Evolutionary conservation across 108 stramenopile species (phyloP), one percentile per base, ranked within the genome.

Genomic region (Fragilaria radians): DNA sequence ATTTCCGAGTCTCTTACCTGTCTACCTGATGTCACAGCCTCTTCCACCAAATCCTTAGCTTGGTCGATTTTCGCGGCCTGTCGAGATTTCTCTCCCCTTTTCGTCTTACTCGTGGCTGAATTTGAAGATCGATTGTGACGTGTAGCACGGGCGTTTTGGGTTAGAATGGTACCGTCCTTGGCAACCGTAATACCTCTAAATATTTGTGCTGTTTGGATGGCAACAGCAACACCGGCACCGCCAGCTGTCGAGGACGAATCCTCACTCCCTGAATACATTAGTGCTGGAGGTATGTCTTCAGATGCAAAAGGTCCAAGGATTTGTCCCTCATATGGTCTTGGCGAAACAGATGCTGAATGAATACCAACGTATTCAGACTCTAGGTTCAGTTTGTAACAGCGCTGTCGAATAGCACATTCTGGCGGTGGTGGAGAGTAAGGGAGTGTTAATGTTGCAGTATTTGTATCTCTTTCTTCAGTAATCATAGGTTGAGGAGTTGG

Each of bases 31-130:
- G 65, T 53, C 22, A 78, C 67, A 23, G 80, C 69, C 46, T 86
- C 90, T 62, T 91, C 90, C 28, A 91, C 85, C 50, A 91, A 69
- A 68, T 91, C 90, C 32, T 84, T 86, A 1, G 86, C 90, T 62
- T 91, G 87, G 57, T 88, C 86, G 58, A 91, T 91, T 73, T 91
- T 91, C 1, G 86, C 81, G 22, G 85, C 86, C 72, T 91, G 90
- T 48, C 90, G 42, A 14, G 75, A 77, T 72, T 91, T 88, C 55
- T 91, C 90, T 7, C 84, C 86, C 33, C 66, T 33, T 54, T 86
- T 91, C 49, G 61, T 77, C 71, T 83, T 83, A 11, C 50, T 63
- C 25, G 48, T 57, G 3, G 78, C 78, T n/a, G n/a, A n/a, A n/a
- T n/a, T n/a, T n/a, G n/a, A n/a, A n/a, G n/a, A n/a, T 14, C 80